phyloP scores from a whole-genome alignment of 2,329 filamentous ascomycete genomes.

The Dactylellina sp. region DNA sequence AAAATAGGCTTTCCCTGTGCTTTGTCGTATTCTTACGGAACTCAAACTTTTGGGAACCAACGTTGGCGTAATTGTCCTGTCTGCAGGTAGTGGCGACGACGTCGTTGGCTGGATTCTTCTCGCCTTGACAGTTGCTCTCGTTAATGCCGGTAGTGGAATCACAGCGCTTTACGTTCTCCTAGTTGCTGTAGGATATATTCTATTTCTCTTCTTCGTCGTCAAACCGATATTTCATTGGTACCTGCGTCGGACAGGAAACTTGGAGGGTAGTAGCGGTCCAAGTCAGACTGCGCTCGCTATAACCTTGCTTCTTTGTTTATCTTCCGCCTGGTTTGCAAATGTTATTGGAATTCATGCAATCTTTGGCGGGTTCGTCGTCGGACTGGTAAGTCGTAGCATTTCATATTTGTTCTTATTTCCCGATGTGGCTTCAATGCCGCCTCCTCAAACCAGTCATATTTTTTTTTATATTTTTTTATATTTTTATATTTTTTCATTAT shows the following conservation, averaged over 20 bases:
- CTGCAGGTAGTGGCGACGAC: constrained; percentile 92
- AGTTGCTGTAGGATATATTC: constrained; percentile 76
- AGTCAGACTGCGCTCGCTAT: constrained; percentile 85
- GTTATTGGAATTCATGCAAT: constrained; percentile 94
- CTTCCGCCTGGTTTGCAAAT: constrained; percentile 85
- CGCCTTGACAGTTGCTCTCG: constrained; percentile 89
- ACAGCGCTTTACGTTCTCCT: constrained; percentile 87
- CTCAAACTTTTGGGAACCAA: constrained; percentile 84
- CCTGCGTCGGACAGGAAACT: constrained; percentile 77
- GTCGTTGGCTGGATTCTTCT: constrained; percentile 91
- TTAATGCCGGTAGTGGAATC: constrained; percentile 85
- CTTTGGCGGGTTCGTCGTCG: constrained; percentile 90
- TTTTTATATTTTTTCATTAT: too few relatives aligned
- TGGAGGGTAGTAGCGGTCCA: constrained; percentile 70
- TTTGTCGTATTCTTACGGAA: constrained; percentile 92
- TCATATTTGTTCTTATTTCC: too few relatives aligned
- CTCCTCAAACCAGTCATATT: too few relatives aligned
- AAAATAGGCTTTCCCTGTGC: constrained; percentile 78
- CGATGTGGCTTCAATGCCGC: too few relatives aligned
- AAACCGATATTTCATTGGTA: constrained; percentile 80
- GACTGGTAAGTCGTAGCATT: constrained; percentile 63
- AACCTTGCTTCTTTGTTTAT: constrained; percentile 81
- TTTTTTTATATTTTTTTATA: too few relatives aligned
- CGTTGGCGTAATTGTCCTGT: constrained; percentile 87
- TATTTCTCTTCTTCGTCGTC: constrained; percentile 80